Base-by-base conservation (phyloP, 2,329 filamentous ascomycete genomes). In the Cordyceps fumosorosea region DNA sequence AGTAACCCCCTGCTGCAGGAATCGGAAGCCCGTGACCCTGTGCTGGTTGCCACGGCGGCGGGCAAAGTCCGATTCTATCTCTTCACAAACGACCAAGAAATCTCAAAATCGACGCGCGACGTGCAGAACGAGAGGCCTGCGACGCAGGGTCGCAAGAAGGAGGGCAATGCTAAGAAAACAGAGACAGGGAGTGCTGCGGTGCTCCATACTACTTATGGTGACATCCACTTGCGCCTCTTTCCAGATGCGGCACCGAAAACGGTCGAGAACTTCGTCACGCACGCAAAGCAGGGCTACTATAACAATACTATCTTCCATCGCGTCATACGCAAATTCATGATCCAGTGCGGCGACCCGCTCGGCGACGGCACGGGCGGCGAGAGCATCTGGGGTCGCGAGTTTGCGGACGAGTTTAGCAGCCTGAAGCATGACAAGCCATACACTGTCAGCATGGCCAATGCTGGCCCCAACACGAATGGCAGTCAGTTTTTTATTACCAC, bases 401-500 rank as follows among this genome's bases (percentile, higher is more conserved):
- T 99, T 70, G 90, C 89, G 69, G 95, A 99, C 71, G 95, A 99
- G 74, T 96, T 99, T 68, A 92, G 90, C 68, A 89, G 86, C 20
- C 77, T 99, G 65, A 91, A 89, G 73, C 95, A 99, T 71, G 95
- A 99, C 77, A 96, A 95, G 77, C 89, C 95, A 2, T 99, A 96
- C 73, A 98, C 93, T 0, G 81, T 98, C 63, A 96, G 90, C 73
- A 99, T 99, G 95, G 95, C 95, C 14, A 99, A 99, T 74, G 93
- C 95, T 0, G 95, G 95, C 0, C 91, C 92, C 0, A 92, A 93
- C 69, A 97, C 93, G 42, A 99, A 99, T 72, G 95, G 90, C 16
- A 95, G 89, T 70, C 95, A 99, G 74, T 99, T 99, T 74, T 99
- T 99, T 70, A 96, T 99, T 67, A 99, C 95, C 0, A 97, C 93